These are phyloP conservation scores for Carnegiea gigantea DNA, from an alignment of 179 eudicot genomes.

Conservation along the genomic window DNA sequence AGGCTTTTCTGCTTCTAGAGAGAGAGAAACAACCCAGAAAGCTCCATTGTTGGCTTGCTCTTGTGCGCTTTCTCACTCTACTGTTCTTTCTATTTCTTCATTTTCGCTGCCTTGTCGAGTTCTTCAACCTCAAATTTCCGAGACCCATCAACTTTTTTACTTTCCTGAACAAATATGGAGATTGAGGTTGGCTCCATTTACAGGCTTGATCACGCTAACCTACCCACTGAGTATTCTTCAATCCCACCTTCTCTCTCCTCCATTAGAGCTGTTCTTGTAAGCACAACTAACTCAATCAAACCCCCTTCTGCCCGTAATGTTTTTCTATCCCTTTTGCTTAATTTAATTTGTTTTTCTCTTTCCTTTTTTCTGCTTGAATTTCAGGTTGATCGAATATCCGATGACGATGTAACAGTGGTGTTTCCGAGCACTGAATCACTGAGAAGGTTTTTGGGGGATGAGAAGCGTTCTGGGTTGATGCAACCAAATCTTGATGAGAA, in stretches of 20 bases:
- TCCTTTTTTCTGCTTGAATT: background rate
- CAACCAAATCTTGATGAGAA: constrained; percentile 68
- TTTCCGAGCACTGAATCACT: constrained; percentile 67
- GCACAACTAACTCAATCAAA: background rate
- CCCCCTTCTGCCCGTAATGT: background rate
- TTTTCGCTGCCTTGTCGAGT: background rate
- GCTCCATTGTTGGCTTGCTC: background rate
- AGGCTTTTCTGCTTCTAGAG: constrained; percentile 3
- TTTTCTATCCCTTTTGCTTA: background rate
- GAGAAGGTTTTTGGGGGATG: constrained; percentile 37
- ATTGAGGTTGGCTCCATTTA: constrained; percentile 43
- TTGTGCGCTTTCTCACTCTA: background rate
- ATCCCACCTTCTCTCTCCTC: constrained; percentile 22
- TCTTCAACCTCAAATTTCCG: background rate
- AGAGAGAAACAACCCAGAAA: background rate
- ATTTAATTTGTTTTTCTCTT: background rate
- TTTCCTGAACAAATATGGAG: constrained; percentile 8
- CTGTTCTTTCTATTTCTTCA: background rate
- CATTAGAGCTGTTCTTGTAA: constrained; percentile 37
- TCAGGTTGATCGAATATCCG: constrained; percentile 65
- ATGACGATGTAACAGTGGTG: constrained; percentile 49
- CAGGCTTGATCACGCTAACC: constrained; percentile 31
- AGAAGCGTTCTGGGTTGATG: constrained; percentile 31
- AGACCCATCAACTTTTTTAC: background rate
- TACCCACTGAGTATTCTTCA: constrained; percentile 7